Evolutionary conservation across 148 eudicot species (phyloP).

Genomic region (Pharnaceum exiguum): DNA sequence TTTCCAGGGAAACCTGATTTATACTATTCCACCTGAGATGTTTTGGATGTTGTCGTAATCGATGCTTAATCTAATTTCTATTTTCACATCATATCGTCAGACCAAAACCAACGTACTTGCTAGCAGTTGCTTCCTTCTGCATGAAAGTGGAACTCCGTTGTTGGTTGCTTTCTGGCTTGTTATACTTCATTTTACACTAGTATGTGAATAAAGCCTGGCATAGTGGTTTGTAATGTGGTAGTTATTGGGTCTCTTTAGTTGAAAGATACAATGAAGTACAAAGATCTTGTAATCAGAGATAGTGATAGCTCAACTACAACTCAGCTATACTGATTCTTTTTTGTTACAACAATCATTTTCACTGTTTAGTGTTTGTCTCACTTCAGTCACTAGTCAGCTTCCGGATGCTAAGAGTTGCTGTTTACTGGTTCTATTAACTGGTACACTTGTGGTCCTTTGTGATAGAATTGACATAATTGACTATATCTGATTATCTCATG

Average conservation of each 20-base stretch:
- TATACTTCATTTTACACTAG: neutral
- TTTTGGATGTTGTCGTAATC: neutral
- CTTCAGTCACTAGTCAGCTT: too few species aligned
- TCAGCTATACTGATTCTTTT: neutral
- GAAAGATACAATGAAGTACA: slow-evolving; percentile 3
- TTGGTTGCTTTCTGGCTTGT: slow-evolving; percentile 2
- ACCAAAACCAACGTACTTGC: neutral
- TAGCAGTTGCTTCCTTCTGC: neutral
- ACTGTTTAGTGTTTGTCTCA: too few species aligned
- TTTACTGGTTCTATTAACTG: too few species aligned
- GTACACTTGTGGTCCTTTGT: too few species aligned
- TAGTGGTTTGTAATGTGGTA: neutral
- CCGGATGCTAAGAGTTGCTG: too few species aligned
- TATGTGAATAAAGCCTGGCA: neutral
- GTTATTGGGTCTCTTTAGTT: slow-evolving; percentile 8
- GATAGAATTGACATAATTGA: too few species aligned
- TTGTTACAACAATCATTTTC: too few species aligned
- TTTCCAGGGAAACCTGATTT: neutral
- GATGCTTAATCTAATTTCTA: neutral
- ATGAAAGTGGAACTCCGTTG: neutral
- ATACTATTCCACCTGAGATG: neutral
- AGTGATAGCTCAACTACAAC: slow-evolving; percentile 8
- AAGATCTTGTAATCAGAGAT: slow-evolving; percentile 1
- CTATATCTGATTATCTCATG: too few species aligned
- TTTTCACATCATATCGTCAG: neutral